Evolutionary conservation across 495 filamentous ascomycete genomes (phyloP).

Genomic region (Lepidopterella palustris): DNA sequence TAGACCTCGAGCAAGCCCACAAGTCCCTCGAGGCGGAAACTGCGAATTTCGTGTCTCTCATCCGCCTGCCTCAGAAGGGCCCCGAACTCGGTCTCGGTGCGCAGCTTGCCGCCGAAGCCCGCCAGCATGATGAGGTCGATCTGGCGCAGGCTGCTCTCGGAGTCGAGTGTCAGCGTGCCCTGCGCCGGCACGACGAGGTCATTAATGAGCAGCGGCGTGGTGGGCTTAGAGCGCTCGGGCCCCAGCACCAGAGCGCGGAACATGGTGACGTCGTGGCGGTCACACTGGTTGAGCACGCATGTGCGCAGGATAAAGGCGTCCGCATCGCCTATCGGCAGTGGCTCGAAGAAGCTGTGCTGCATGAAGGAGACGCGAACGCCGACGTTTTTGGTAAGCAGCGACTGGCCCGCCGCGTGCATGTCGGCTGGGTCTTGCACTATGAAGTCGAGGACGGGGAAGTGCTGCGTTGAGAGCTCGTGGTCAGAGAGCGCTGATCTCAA

Average conservation of each 20-base stretch:
- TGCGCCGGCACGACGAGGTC: slow-evolving; percentile 31
- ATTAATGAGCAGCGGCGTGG: slow-evolving; percentile 35
- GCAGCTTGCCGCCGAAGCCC: slow-evolving; percentile 32
- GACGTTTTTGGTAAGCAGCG: slow-evolving; percentile 5
- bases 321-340: slow-evolving; percentile 25
- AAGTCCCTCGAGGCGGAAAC: neutral
- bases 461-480: slow-evolving; percentile 10
- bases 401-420: slow-evolving; percentile 29
- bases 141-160: slow-evolving; percentile 3
- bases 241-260: slow-evolving; percentile 27
- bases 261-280: slow-evolving; percentile 29
- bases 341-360: slow-evolving; percentile 34
- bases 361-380: slow-evolving; percentile 23
- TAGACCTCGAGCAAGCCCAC: neutral
- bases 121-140: slow-evolving; percentile 34
- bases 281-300: no score
- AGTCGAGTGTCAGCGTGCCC: neutral
- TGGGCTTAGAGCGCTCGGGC: slow-evolving; percentile 22
- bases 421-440: slow-evolving; percentile 27
- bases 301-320: slow-evolving; percentile 27
- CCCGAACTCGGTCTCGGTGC: slow-evolving; percentile 31
- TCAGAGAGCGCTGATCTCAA: neutral
- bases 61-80: slow-evolving; percentile 33
- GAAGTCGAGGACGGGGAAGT: slow-evolving; percentile 25
- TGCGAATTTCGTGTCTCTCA: slow-evolving; percentile 13